A percentile compares a stretch with the other conserved stretches of the same genome.
Evolutionary conservation across 306 rosid genomes (phyloP).

Genomic region (Quercus cerris): DNA sequence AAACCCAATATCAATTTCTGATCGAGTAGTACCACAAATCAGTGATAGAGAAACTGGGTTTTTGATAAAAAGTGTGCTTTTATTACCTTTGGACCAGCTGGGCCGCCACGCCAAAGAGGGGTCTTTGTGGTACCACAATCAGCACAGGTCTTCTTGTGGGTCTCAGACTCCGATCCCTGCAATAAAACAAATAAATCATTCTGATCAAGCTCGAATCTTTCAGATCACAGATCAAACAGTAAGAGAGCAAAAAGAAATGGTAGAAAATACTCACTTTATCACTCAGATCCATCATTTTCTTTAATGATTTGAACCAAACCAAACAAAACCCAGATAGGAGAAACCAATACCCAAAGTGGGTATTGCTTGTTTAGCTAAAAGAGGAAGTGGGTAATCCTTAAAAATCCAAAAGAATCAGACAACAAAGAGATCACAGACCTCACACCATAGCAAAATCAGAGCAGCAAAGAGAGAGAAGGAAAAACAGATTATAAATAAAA

Average conservation of each 20-base stretch:
- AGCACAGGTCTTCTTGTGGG: conserved; percentile 76
- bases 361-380: background rate
- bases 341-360: conserved; percentile 12
- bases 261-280: conserved; percentile 55
- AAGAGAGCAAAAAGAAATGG: background rate
- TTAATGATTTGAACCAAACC: conserved; percentile 35
- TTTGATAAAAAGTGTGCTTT: background rate
- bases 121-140: conserved; percentile 94
- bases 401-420: background rate
- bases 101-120: conserved; percentile 98
- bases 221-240: background rate
- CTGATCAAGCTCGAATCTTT: conserved; percentile 24
- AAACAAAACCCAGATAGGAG: conserved; percentile 28
- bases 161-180: conserved; percentile 78
- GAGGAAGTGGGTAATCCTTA: background rate
- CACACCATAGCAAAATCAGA: background rate
- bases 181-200: conserved; percentile 4
- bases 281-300: conserved; percentile 59
- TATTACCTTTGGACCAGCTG: conserved; percentile 89
- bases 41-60: background rate
- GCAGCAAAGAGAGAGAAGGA: background rate
- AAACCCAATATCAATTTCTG: background rate
- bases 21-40: background rate
- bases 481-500: background rate
- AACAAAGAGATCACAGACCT: background rate